phyloP scores from a whole-genome alignment of 768 basidiomycete species.

The Podaxis rugospora region DNA sequence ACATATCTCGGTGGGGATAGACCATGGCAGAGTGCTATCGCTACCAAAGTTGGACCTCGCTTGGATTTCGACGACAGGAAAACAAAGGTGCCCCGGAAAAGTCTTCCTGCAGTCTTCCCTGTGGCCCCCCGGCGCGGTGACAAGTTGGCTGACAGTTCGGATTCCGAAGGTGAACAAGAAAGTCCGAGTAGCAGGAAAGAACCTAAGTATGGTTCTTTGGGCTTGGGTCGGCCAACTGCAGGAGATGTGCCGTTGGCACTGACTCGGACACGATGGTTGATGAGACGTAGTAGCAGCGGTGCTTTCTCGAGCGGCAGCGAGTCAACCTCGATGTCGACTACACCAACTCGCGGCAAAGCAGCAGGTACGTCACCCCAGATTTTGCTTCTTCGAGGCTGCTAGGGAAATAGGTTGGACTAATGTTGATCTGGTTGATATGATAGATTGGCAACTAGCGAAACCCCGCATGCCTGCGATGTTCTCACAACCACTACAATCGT shows the following conservation, averaged over 20 bases:
- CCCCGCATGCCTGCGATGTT: slow-evolving; percentile 39
- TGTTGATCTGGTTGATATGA: slow-evolving; percentile 12
- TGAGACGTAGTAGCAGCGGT: slow-evolving; percentile 78
- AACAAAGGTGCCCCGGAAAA: slow-evolving; percentile 51
- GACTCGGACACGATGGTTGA: slow-evolving; percentile 53
- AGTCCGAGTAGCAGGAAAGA: slow-evolving; percentile 56
- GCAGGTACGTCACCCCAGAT: slow-evolving; percentile 32
- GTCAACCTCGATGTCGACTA: slow-evolving; percentile 46
- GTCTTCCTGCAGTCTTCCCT: slow-evolving; percentile 71
- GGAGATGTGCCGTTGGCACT: slow-evolving; percentile 28
- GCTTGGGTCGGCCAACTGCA: slow-evolving; percentile 54
- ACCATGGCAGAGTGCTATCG: slow-evolving; percentile 80
- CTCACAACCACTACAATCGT: slow-evolving; percentile 5
- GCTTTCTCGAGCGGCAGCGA: slow-evolving; percentile 79
- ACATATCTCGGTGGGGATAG: slow-evolving; percentile 52
- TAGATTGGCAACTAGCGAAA: slow-evolving; percentile 56
- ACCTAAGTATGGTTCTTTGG: slow-evolving; percentile 55
- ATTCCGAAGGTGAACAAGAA: slow-evolving; percentile 62
- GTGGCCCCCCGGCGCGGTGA: slow-evolving; percentile 27
- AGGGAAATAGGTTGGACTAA: slow-evolving; percentile 2
- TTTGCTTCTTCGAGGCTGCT: slow-evolving; percentile 2
- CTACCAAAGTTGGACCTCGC: slow-evolving; percentile 56
- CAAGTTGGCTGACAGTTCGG: slow-evolving; percentile 36
- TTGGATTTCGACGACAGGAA: slow-evolving; percentile 44
- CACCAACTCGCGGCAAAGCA: slow-evolving; percentile 58